These are phyloP conservation scores for Phyllachora maydis DNA, from an alignment of 2,329 filamentous ascomycete species.

Conservation along the genomic window DNA sequence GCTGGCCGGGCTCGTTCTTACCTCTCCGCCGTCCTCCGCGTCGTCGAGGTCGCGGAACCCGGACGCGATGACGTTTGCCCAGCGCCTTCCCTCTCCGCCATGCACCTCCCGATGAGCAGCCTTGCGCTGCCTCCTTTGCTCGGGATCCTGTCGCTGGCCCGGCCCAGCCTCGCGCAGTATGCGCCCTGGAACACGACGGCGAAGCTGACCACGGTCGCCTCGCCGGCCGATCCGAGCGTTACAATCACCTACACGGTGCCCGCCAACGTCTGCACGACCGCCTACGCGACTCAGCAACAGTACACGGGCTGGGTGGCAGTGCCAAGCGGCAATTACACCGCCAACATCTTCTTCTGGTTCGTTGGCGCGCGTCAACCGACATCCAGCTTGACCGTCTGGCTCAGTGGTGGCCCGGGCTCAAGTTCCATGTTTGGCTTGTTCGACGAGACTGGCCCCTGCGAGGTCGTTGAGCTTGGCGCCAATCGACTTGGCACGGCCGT, in stretches of 20 bases:
- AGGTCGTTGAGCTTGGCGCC: conserved; percentile 23
- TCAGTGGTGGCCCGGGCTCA: conserved; percentile 46
- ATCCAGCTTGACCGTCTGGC: conserved; percentile 32
- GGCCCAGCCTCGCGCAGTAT: too few species aligned
- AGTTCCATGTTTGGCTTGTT: conserved; percentile 47
- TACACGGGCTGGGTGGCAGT: conserved; percentile 50
- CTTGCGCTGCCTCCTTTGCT: too few species aligned
- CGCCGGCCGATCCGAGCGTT: conserved; percentile 40
- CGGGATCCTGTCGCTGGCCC: too few species aligned
- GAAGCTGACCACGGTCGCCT: conserved; percentile 34
- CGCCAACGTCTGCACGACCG: conserved; percentile 40
- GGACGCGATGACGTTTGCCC: too few species aligned
- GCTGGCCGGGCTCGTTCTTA: too few species aligned
- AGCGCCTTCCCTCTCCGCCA: too few species aligned
- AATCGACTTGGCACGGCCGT: conserved; percentile 31
- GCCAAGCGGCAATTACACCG: conserved; percentile 29
- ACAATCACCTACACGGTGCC: conserved; percentile 47
- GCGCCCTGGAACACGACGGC: too few species aligned
- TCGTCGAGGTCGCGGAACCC: too few species aligned
- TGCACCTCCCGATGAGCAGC: too few species aligned
- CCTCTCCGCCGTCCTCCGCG: too few species aligned
- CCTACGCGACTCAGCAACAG: conserved; percentile 43
- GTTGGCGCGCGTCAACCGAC: conserved; percentile 21
- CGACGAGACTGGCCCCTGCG: conserved; percentile 32
- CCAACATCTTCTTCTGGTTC: conserved; percentile 31